These are phyloP conservation scores for Macrolepiota dolichaula DNA, from an alignment of 768 basidiomycete genomes.

Conservation along the genomic window DNA sequence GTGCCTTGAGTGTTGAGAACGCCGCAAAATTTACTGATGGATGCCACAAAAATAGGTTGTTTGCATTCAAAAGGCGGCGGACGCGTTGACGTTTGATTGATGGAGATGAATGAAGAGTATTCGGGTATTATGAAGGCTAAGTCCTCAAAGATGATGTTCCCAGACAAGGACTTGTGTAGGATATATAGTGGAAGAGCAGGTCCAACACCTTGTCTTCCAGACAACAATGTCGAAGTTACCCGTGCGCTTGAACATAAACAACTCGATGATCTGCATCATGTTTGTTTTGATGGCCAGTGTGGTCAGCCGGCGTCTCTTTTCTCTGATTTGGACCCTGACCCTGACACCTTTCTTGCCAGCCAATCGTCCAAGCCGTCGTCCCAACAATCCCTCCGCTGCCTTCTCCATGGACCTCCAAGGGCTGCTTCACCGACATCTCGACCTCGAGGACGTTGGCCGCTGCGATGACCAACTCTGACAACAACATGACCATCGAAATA, in stretches of 20 bases:
- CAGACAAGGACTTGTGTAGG: no score
- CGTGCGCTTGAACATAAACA: neutral
- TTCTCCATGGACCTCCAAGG: constrained; percentile 8
- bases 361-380: neutral
- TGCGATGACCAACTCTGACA: constrained; percentile 36
- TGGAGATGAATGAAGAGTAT: neutral
- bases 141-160: no score
- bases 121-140: neutral
- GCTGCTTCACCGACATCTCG: constrained; percentile 30
- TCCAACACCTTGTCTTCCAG: neutral
- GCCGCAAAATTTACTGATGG: neutral
- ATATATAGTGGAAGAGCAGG: no score
- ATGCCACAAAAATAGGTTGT: neutral
- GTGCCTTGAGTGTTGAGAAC: constrained; percentile 1
- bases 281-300: neutral
- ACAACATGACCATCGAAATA: constrained; percentile 51
- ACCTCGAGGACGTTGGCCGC: constrained; percentile 47
- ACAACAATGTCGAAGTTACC: neutral
- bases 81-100: neutral
- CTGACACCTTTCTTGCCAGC: neutral
- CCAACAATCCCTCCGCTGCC: constrained; percentile 3
- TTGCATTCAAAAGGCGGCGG: neutral
- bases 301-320: neutral
- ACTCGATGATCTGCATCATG: neutral
- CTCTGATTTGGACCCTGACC: neutral